Percentiles rank a stretch among this genome's conserved stretches.
Evolutionary conservation across 768 basidiomycete genomes (phyloP).

Genomic region (Russula sp.): DNA sequence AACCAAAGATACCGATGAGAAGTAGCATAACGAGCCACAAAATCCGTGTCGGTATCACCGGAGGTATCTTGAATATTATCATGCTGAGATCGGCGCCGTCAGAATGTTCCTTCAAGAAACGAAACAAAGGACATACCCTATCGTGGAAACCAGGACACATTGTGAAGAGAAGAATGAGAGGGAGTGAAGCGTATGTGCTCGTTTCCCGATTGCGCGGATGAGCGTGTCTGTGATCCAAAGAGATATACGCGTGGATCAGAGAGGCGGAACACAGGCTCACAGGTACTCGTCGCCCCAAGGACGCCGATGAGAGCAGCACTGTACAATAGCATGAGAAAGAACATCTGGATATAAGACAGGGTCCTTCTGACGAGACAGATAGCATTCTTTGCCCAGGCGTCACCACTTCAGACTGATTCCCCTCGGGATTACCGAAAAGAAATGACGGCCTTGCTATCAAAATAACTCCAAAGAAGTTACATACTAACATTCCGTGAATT

Average conservation of each 20-base stretch:
- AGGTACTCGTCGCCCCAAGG: constrained; percentile 58
- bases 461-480: constrained; percentile 69
- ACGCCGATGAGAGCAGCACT: constrained; percentile 63
- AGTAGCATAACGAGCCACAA: constrained; percentile 44
- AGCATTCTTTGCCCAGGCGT: constrained; percentile 40
- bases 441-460: constrained; percentile 75
- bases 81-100: constrained; percentile 33
- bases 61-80: constrained; percentile 34
- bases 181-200: constrained; percentile 69
- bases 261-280: constrained; percentile 37
- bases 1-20: constrained; percentile 50
- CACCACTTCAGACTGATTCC: constrained; percentile 17
- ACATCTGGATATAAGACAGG: background rate
- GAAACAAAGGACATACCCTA: constrained; percentile 27
- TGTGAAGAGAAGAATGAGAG: constrained; percentile 60
- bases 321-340: background rate
- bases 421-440: constrained; percentile 49
- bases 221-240: constrained; percentile 34
- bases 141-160: constrained; percentile 40
- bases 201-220: constrained; percentile 68
- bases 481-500: constrained; percentile 34
- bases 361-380: constrained; percentile 47
- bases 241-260: background rate
- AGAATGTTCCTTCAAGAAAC: background rate
- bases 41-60: constrained; percentile 41